A percentile compares a stretch with the other conserved stretches of the same genome.
These are phyloP conservation scores for Chamaecyparis obtusa DNA, from an alignment of 75 land plant species.

Conservation along the genomic window DNA sequence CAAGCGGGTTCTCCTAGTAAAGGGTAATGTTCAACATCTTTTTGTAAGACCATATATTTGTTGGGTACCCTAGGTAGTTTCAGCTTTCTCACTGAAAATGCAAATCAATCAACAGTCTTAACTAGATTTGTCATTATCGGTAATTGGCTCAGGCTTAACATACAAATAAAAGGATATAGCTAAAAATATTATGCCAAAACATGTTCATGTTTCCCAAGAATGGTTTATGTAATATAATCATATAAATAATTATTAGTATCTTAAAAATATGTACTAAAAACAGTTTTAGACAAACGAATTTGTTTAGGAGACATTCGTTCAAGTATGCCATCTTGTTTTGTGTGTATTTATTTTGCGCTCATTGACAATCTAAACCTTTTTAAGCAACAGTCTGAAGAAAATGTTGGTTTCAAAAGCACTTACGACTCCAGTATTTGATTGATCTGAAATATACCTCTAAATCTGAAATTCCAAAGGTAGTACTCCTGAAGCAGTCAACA, in stretches of 20 bases:
- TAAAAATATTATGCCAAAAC: background rate
- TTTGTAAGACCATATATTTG: background rate
- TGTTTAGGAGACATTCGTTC: background rate
- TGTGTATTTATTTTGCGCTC: background rate
- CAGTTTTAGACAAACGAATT: background rate
- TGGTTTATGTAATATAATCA: background rate
- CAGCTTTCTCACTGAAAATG: background rate
- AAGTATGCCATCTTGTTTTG: background rate
- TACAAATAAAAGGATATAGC: background rate
- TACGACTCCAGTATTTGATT: background rate
- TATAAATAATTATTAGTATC: background rate
- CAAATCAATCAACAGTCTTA: background rate
- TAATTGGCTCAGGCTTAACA: background rate
- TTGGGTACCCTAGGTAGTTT: background rate
- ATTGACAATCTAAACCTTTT: background rate
- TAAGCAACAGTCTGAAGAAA: background rate
- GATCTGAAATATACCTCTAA: conserved; percentile 39
- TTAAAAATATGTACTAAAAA: background rate
- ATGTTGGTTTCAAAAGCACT: background rate
- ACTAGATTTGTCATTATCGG: background rate
- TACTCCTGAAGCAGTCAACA: conserved; percentile 83
- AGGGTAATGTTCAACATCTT: background rate
- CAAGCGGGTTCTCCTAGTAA: background rate
- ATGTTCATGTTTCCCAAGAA: background rate
- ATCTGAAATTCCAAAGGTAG: conserved; percentile 71